phyloP scores from a whole-genome alignment of 2,329 filamentous ascomycete species.

The Colletotrichum aenigma region DNA sequence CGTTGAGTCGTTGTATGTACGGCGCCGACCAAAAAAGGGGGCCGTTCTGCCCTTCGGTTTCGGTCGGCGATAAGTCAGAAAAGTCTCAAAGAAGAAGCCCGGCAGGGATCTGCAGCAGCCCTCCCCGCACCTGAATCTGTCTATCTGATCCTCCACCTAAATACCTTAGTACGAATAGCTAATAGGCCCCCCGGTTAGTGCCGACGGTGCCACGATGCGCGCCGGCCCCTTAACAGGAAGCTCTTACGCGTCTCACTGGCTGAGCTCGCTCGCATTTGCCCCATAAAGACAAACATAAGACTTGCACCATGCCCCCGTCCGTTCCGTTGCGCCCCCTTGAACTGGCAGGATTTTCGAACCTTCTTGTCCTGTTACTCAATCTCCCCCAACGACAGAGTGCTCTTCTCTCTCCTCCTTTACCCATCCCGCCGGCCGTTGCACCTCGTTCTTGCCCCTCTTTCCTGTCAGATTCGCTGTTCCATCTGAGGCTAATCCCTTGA shows the following conservation, averaged over 20 bases:
- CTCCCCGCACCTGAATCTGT: background rate
- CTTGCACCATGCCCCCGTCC: background rate
- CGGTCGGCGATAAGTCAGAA: background rate
- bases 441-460: slow-evolving; percentile 4
- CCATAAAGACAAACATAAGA: background rate
- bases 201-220: background rate
- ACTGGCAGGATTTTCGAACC: background rate
- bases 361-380: background rate
- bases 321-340: background rate
- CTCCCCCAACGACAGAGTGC: background rate
- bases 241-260: slow-evolving; percentile 8
- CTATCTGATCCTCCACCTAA: background rate
- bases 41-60: background rate
- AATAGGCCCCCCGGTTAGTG: background rate
- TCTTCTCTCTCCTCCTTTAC: background rate
- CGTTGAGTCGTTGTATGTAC: background rate
- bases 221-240: background rate
- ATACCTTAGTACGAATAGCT: background rate
- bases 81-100: background rate
- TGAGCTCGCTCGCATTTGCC: background rate
- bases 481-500: background rate
- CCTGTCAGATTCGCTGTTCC: background rate
- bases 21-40: background rate
- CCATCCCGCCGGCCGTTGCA: background rate
- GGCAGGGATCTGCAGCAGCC: background rate